Evolutionary conservation across 2,329 filamentous ascomycete species (phyloP).

Genomic region (Fusarium brevicatenulatum): DNA sequence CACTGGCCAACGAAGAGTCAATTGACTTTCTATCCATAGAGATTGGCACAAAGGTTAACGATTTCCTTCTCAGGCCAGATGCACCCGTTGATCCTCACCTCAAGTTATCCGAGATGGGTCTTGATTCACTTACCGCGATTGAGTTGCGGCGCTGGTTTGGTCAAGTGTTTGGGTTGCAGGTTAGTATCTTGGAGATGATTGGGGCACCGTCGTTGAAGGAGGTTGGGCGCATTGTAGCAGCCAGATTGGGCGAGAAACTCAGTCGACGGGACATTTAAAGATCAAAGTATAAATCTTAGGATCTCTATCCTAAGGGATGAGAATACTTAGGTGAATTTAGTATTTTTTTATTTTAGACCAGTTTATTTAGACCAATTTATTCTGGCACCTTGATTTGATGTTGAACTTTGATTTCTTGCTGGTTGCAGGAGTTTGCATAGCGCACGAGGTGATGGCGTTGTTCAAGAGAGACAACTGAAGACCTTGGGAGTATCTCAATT

Average conservation of each 20-base stretch:
- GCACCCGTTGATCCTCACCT: not conserved
- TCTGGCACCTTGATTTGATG: too few relatives aligned
- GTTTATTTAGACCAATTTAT: too few relatives aligned
- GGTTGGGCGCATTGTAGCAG: not conserved
- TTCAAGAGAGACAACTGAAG: too few relatives aligned
- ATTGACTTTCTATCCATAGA: not conserved
- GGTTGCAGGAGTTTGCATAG: too few relatives aligned
- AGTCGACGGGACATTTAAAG: not conserved
- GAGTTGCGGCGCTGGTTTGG: slow-evolving; percentile 25
- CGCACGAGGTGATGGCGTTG: too few relatives aligned
- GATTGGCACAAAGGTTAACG: slow-evolving; percentile 18
- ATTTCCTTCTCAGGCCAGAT: slow-evolving; percentile 12
- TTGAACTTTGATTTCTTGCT: too few relatives aligned
- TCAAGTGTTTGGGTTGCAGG: slow-evolving; percentile 4
- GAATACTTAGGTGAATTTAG: too few relatives aligned
- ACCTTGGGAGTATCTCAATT: too few relatives aligned
- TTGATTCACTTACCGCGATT: slow-evolving; percentile 27
- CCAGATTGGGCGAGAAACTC: not conserved
- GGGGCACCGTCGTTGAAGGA: slow-evolving; percentile 2
- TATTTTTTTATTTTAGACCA: too few relatives aligned
- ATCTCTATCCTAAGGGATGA: too few relatives aligned
- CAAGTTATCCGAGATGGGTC: slow-evolving; percentile 7
- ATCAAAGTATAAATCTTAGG: too few relatives aligned
- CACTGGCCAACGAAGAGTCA: not conserved
- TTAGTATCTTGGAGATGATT: slow-evolving; percentile 30